These are phyloP conservation scores for Peronospora belbahrii DNA, from an alignment of 352 stramenopile genomes.

Conservation along the genomic window DNA sequence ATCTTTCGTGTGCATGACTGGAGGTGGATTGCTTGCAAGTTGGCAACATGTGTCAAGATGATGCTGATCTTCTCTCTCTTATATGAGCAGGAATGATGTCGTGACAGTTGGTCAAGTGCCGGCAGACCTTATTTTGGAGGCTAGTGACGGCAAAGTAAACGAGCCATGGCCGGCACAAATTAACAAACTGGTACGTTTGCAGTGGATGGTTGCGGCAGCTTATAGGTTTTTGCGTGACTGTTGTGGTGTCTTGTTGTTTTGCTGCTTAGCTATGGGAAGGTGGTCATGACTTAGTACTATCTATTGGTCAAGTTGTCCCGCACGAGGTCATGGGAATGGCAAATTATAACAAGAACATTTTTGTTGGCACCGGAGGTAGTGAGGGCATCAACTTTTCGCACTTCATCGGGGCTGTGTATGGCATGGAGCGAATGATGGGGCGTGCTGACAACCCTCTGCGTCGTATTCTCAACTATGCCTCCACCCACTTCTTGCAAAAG, in stretches of 20 bases:
- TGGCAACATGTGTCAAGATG: neutral
- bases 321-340: constrained; percentile 98
- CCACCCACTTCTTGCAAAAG: constrained; percentile 84
- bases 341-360: constrained; percentile 99
- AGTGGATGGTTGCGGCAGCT: neutral
- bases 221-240: neutral
- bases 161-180: constrained; percentile 94
- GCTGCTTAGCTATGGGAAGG: constrained; percentile 83
- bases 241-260: neutral
- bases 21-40: constrained; percentile 43
- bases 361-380: constrained; percentile 90
- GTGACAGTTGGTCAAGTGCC: constrained; percentile 93
- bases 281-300: constrained; percentile 89
- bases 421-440: constrained; percentile 98
- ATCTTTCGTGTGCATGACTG: constrained; percentile 94
- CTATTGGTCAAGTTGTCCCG: constrained; percentile 95
- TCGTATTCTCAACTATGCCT: constrained; percentile 94
- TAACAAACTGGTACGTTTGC: constrained; percentile 86
- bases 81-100: constrained; percentile 85
- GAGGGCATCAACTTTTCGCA: constrained; percentile 97
- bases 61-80: neutral
- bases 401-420: constrained; percentile 96
- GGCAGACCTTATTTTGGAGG: constrained; percentile 85
- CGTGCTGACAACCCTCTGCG: constrained; percentile 92
- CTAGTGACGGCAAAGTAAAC: constrained; percentile 93